These are phyloP conservation scores for Cystobasidiaceae sp. DNA, from an alignment of 1,284 basidiomycete genomes.

Conservation along the genomic window DNA sequence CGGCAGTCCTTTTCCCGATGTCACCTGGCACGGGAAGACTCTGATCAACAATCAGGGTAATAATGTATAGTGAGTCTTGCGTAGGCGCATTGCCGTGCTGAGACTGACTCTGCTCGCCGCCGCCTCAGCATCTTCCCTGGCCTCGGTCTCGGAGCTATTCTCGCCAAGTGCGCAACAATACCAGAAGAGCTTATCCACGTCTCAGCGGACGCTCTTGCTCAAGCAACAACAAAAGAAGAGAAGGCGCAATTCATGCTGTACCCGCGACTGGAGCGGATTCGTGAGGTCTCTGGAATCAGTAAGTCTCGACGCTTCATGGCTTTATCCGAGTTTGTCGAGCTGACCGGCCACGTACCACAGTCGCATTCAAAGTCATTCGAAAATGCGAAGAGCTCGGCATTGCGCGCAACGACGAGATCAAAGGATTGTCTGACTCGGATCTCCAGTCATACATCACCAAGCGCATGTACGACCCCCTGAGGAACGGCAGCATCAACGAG, in stretches of 20 bases:
- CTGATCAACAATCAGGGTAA: constrained; percentile 67
- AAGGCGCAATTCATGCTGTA: constrained; percentile 36
- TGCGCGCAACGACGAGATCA: constrained; percentile 48
- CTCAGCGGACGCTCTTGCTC: constrained; percentile 64
- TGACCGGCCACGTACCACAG: no score
- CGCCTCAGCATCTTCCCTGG: constrained; percentile 51
- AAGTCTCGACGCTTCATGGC: constrained; percentile 55
- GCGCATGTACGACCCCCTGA: constrained; percentile 68
- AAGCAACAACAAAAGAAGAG: constrained; percentile 57
- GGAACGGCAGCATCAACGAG: no score
- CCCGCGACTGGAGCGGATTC: constrained; percentile 54
- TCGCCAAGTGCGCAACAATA: constrained; percentile 57
- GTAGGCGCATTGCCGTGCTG: constrained; percentile 13
- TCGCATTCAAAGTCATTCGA: constrained; percentile 57
- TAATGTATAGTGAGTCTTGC: constrained; percentile 62
- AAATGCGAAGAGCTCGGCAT: constrained; percentile 57
- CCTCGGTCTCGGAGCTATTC: constrained; percentile 72
- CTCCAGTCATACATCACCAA: constrained; percentile 55
- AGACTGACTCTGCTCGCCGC: constrained; percentile 42
- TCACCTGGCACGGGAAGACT: constrained; percentile 57
- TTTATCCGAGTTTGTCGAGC: no score
- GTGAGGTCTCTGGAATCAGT: constrained; percentile 73
- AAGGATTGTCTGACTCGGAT: constrained; percentile 56
- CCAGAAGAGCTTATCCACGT: constrained; percentile 51
- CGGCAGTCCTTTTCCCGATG: constrained; percentile 78